Base-by-base conservation (phyloP, 2,329 filamentous ascomycete species). In the Beauveria rudraprayagi region DNA sequence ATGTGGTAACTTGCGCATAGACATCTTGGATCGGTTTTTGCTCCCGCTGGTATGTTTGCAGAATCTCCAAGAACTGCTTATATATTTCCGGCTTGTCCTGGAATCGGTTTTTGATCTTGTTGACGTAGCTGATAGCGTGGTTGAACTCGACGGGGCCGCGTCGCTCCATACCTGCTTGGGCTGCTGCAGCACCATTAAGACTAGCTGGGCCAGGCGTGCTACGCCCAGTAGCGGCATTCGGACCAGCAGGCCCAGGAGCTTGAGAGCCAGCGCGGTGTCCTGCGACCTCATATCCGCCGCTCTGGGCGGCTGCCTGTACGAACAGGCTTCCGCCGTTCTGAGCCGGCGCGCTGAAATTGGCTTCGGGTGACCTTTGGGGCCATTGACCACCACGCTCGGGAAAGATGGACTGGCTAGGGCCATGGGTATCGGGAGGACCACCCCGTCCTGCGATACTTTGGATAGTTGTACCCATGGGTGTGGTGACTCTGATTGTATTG, bases 81-180 rank as follows among this genome's bases (percentile, higher is more conserved):
- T 99, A 99, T 64, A 99, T 97, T 72, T 99, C 94, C 7, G 94
- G 94, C 66, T 96, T 92, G 69, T 92, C 88, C 68, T 96, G 89
- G 75, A 97, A 99, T 50, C 94, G 93, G 72, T 97, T 99, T 91
- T 99, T 99, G 70, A 99, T 99, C 77, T 99, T 99, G 72, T 99
- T 99, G 60, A 99, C 94, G 70, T 99, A 99, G 73, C 92, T 97
- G 65, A 99, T 99, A 0, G 94, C 94, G 76, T 99, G 94, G 72
- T 99, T 99, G 75, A 99, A 99, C 71, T 99, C 94, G 19, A 99
- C 94, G 1, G 94, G 94, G 0, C 92, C 93, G 61, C 92, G 86
- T 71, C 94, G 95, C 73, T 95, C 92, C 71, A 90, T 76, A 75
- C 82, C 76, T 73, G 83, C 76, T 75, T 87, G 75, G 75, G 84